Evolutionary conservation across 192 early-diverging fungal genomes (phyloP), one percentile per base, ranked within the genome.

Genomic region (Backusella sp.): DNA sequence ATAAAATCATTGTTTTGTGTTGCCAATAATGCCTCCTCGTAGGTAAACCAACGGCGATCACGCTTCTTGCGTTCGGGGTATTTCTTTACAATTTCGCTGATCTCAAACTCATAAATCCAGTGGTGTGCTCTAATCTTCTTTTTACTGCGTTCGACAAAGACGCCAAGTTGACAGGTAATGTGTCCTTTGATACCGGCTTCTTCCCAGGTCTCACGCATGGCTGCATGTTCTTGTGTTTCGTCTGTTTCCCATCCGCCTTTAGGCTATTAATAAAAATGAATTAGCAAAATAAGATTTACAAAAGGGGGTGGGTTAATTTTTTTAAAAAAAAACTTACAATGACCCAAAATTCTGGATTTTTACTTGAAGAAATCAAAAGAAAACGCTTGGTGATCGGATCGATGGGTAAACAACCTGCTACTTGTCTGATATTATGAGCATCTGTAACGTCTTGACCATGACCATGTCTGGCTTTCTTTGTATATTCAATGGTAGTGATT

Each of bases 201-300:
- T 82, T 90, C 89, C 80, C 85, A 90, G 11, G 89, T 90, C 72
- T 90, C 89, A 69, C 89, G 75, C 11, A 71, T 39, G 34, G 89
- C 89, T n/a, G 87, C 87, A 36, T 85, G 76, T 73, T 85, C 82
- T 39, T 85, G 78, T 6, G 89, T 84, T 79, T 90, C 89, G 65
- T 88, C 87, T 35, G 85, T 84, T 73, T 90, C 89, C 89, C 89
- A 90, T 9, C 89, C 89, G n/a, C 89, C 89, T 76, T 90, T 88
- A 17, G 89, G 88, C 83, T 84, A 70, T 39, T 35, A 37, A 19
- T 21, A 19, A 74, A 26, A 67, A 46, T n/a, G n/a, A 35, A 8
- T 68, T 23, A 41, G 21, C 32, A 17, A 28, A 28, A 71, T 32
- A 71, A 26, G 1, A 46, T 12, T 46, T 17, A 46, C 7, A 15